A percentile compares a stretch with the other conserved stretches of the same genome.
These are phyloP conservation scores for Apiospora rasikravindrae DNA, from an alignment of 2,329 filamentous ascomycete genomes.

Conservation along the genomic window DNA sequence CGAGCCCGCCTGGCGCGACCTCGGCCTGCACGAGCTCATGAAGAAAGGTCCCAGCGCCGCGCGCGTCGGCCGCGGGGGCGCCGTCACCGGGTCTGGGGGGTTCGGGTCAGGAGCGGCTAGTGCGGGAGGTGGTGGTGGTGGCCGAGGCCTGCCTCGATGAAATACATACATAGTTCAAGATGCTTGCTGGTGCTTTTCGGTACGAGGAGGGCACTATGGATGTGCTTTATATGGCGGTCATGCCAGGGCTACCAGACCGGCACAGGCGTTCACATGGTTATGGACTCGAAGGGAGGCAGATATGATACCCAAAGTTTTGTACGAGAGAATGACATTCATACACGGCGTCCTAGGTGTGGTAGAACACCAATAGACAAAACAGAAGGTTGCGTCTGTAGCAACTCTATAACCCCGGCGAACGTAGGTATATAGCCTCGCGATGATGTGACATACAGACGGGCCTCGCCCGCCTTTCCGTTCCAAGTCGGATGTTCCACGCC, in stretches of 20 bases:
- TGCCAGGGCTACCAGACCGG: not conserved
- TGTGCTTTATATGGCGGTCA: not conserved
- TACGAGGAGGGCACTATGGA: not conserved
- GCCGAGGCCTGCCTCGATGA: conserved; percentile 43
- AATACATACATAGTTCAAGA: conserved; percentile 20
- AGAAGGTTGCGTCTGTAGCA: not conserved
- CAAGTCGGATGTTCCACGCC: conserved; percentile 9
- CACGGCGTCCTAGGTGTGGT: not conserved
- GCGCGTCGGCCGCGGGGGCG: not conserved
- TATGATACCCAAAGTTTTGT: conserved; percentile 9
- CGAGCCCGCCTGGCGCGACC: conserved; percentile 79
- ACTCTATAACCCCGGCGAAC: not conserved
- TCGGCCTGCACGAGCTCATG: conserved; percentile 76
- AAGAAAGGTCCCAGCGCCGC: conserved; percentile 57
- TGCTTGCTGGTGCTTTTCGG: not conserved
- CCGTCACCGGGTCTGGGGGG: not conserved
- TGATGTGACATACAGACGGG: not conserved
- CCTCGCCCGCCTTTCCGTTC: conserved; percentile 5
- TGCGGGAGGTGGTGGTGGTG: conserved; percentile 24
- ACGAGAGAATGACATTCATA: not conserved
- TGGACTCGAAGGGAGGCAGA: not conserved
- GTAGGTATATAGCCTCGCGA: not conserved
- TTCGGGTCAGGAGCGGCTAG: not conserved
- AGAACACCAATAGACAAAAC: not conserved
- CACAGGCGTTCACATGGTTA: not conserved